Base-by-base conservation (phyloP, 176 grass and related monocot species). In the Avena insularis region DNA sequence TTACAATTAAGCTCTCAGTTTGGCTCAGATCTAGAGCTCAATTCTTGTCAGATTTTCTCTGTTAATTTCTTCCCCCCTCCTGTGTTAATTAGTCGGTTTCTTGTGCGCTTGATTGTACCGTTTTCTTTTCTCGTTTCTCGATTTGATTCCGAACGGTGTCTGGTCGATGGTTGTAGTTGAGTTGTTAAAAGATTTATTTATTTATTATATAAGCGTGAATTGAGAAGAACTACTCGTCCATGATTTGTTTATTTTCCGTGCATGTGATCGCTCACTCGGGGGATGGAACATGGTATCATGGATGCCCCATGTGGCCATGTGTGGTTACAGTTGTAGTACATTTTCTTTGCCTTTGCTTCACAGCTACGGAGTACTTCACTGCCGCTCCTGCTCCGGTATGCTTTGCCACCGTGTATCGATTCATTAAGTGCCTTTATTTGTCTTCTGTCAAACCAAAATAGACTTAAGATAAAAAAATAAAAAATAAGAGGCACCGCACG, bases 221-320 rank as follows among this genome's bases (percentile, higher is more conserved):
- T 70, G 73, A 75, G 46, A 75, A 38, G 21, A 75, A 76, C 73
- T 53, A 0, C 13, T 29, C 8, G 25, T 51, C 15, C 23, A 76
- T 29, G 72, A 51, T 53, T 19, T 75, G 72, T 75, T 31, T 21
- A 49, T 2, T 47, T 1, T 20, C 50, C 14, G 19, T 13, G 63
- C 80, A 54, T 69, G 79, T 82, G 80, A 21, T 82, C 4, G 63
- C 16, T 17, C 40, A 43, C 40, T 43, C 5, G 6, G 7, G 19
- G 38, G 12, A 29, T 16, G 64, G 27, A 74, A 14, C 71, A 74
- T 25, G 16, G 27, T 3, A 35, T 33, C 49, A 55, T 55, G 49
- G 23, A 77, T 35, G 74, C 50, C 50, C 50, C 79, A 80, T 49
- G 78, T 62, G 78, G n/a, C 61, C 61, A 81, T 81, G 46, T 50